phyloP scores from a whole-genome alignment of 306 rosid species.

The Abrus precatorius region DNA sequence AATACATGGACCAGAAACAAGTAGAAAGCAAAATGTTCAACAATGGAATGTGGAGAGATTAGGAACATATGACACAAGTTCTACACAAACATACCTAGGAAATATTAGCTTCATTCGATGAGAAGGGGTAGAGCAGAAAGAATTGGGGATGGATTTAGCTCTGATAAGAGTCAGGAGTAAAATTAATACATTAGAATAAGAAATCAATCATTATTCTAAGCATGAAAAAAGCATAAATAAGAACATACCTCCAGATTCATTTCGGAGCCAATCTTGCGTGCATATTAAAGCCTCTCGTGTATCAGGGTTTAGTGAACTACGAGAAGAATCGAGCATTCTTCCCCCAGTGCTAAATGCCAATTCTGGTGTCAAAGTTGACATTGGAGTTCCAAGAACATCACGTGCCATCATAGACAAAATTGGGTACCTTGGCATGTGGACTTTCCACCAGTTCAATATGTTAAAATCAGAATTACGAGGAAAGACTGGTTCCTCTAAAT shows the following conservation, averaged over 20 bases:
- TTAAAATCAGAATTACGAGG: slow-evolving; percentile 88
- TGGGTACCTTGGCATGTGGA: slow-evolving; percentile 97
- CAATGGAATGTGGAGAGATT: not conserved
- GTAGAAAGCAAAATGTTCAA: slow-evolving; percentile 35
- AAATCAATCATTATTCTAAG: slow-evolving; percentile 5
- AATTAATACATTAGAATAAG: slow-evolving; percentile 41
- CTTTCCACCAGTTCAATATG: slow-evolving; percentile 96
- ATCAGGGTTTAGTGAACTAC: slow-evolving; percentile 68
- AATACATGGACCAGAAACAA: slow-evolving; percentile 32
- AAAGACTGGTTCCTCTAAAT: slow-evolving; percentile 92
- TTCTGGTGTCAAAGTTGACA: slow-evolving; percentile 87
- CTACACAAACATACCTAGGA: slow-evolving; percentile 53
- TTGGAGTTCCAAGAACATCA: slow-evolving; percentile 94
- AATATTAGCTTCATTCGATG: slow-evolving; percentile 58
- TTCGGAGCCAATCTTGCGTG: slow-evolving; percentile 89
- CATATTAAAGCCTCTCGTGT: slow-evolving; percentile 86
- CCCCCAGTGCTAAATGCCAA: slow-evolving; percentile 68
- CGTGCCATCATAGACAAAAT: slow-evolving; percentile 98
- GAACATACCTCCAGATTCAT: slow-evolving; percentile 71
- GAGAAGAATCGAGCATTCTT: slow-evolving; percentile 79
- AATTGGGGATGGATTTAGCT: slow-evolving; percentile 63
- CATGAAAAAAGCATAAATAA: slow-evolving; percentile 2
- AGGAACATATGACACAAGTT: slow-evolving; percentile 25
- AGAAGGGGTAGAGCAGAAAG: slow-evolving; percentile 65
- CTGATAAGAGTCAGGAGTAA: slow-evolving; percentile 54